These are phyloP conservation scores for Acer yangbiense DNA, from an alignment of 345 rosid species.

Conservation along the genomic window DNA sequence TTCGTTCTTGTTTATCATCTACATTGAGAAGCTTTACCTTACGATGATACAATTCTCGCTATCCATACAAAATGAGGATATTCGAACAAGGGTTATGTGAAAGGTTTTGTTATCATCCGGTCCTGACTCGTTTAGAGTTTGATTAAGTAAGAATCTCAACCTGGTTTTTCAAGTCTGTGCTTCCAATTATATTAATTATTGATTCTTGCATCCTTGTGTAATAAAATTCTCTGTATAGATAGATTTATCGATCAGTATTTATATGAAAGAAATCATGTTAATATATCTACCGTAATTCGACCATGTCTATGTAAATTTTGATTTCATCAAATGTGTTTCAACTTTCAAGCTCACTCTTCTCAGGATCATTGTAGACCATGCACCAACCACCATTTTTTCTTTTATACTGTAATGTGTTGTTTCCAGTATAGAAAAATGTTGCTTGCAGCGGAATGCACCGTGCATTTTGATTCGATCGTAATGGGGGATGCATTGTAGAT, in stretches of 20 bases:
- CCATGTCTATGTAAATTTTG: constrained; percentile 28
- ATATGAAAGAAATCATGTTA: constrained; percentile 19
- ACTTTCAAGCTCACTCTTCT: neutral
- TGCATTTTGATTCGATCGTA: no score
- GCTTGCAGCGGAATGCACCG: no score
- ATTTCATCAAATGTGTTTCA: neutral
- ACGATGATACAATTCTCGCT: neutral
- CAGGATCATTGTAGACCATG: neutral
- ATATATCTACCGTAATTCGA: constrained; percentile 11
- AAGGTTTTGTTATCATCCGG: neutral
- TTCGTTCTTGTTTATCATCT: constrained; percentile 5
- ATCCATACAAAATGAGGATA: constrained; percentile 21
- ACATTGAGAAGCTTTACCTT: constrained; percentile 2
- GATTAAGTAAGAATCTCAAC: constrained; percentile 16
- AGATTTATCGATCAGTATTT: neutral
- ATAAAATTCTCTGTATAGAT: constrained; percentile 42
- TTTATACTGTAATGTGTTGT: no score
- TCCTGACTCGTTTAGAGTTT: constrained; percentile 5
- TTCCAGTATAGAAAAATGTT: no score
- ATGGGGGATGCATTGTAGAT: no score
- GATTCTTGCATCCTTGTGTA: constrained; percentile 45
- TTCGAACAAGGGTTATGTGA: constrained; percentile 10
- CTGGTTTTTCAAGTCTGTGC: constrained; percentile 18
- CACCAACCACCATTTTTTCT: no score
- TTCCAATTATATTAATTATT: constrained; percentile 39